A percentile compares a stretch with the other conserved stretches of the same genome.
phyloP scores from a whole-genome alignment of 768 basidiomycete species.

The Coprinellus aureogranulatus region DNA sequence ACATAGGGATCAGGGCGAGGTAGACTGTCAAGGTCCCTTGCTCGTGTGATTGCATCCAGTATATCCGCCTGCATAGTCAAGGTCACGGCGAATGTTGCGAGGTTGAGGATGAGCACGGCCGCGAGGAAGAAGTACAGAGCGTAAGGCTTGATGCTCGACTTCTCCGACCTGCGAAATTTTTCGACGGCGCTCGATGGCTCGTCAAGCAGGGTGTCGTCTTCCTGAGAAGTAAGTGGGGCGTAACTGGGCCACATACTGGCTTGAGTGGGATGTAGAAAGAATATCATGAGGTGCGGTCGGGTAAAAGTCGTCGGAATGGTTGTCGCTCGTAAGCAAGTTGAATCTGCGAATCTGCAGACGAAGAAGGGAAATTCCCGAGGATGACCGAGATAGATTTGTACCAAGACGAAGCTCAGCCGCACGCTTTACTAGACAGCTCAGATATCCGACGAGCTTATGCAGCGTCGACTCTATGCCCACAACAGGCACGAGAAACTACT shows the following conservation, averaged over 20 bases:
- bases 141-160: neutral
- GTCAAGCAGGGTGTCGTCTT: neutral
- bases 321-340: too few species aligned
- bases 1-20: neutral
- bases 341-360: too few species aligned
- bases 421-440: neutral
- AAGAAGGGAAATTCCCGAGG: too few species aligned
- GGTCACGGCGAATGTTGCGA: neutral
- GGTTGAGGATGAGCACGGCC: neutral
- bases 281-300: too few species aligned
- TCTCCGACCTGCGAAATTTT: neutral
- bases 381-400: too few species aligned
- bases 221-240: neutral
- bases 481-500: too few species aligned
- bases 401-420: too few species aligned
- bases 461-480: too few species aligned
- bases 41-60: neutral
- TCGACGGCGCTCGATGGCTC: neutral
- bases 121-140: neutral
- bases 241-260: neutral
- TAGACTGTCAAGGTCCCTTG: neutral
- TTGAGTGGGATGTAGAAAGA: neutral
- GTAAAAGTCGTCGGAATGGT: too few species aligned
- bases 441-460: neutral
- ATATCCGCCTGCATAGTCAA: neutral